These are phyloP conservation scores for Hypoxylon fragiforme DNA, from an alignment of 495 filamentous ascomycete species.

Conservation along the genomic window DNA sequence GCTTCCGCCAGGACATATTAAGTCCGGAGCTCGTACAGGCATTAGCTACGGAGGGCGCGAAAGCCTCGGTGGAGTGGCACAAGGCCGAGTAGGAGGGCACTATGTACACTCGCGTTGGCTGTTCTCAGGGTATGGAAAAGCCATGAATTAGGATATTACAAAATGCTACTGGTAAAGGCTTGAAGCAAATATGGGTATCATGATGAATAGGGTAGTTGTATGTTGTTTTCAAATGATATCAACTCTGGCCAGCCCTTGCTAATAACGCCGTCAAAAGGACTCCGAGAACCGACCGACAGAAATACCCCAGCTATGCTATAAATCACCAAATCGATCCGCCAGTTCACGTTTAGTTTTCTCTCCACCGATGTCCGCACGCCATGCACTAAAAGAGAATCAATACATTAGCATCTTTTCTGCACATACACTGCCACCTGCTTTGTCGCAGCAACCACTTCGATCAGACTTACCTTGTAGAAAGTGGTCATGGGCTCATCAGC, in stretches of 20 bases:
- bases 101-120: no score
- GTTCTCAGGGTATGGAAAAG: no score
- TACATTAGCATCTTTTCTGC: slow-evolving; percentile 32
- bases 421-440: neutral
- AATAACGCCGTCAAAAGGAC: slow-evolving; percentile 20
- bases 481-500: slow-evolving; percentile 98
- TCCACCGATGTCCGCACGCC: slow-evolving; percentile 60
- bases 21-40: slow-evolving; percentile 68
- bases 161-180: no score
- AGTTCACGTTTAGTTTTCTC: slow-evolving; percentile 51
- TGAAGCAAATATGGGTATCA: slow-evolving; percentile 24
- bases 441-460: neutral
- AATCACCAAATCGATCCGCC: neutral
- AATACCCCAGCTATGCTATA: neutral
- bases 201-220: slow-evolving; percentile 6
- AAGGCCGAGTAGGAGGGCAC: slow-evolving; percentile 34
- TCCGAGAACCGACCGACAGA: no score
- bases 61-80: slow-evolving; percentile 51
- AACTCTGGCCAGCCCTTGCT: slow-evolving; percentile 23
- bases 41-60: slow-evolving; percentile 63
- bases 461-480: slow-evolving; percentile 77
- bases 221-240: no score
- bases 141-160: no score
- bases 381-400: slow-evolving; percentile 57
- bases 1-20: slow-evolving; percentile 80